Conservation (phyloP, 2,329 filamentous ascomycete genomes). For the Aspergillus nomiae region DNA sequence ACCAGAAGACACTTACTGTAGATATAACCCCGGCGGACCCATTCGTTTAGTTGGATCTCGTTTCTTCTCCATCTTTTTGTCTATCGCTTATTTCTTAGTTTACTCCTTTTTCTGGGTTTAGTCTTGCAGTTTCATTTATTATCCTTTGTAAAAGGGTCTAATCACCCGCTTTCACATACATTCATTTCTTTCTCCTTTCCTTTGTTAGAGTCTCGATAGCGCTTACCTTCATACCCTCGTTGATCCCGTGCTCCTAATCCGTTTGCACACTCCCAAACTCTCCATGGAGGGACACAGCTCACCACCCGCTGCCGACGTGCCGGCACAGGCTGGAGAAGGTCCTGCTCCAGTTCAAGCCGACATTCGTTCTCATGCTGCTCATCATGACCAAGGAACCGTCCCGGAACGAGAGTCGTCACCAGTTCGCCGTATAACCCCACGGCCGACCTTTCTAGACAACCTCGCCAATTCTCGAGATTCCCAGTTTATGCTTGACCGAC, state of each 20-base stretch:
- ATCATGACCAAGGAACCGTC: slow-evolving; percentile 8
- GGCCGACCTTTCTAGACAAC: slow-evolving; percentile 37
- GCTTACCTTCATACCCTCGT: background rate
- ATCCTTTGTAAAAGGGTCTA: background rate
- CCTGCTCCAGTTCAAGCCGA: slow-evolving; percentile 23
- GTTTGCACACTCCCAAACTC: background rate
- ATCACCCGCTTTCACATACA: background rate
- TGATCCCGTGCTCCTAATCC: background rate
- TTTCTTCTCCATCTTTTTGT: background rate
- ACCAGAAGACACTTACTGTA: background rate
- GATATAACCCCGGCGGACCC: slow-evolving; percentile 5
- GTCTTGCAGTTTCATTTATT: background rate
- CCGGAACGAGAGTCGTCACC: slow-evolving; percentile 14
- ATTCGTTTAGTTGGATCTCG: background rate
- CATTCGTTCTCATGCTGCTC: slow-evolving; percentile 14
- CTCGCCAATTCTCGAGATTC: slow-evolving; percentile 33
- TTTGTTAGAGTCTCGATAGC: background rate
- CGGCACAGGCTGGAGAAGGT: slow-evolving; percentile 16
- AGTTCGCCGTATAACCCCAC: slow-evolving; percentile 26
- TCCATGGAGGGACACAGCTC: slow-evolving; percentile 6
- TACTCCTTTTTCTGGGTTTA: background rate
- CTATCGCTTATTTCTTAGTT: background rate
- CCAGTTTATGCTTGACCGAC: slow-evolving; percentile 32
- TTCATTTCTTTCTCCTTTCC: background rate
- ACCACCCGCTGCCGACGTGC: slow-evolving; percentile 14